Conservation (phyloP, 345 rosid genomes). For the Syzygium oleosum region DNA sequence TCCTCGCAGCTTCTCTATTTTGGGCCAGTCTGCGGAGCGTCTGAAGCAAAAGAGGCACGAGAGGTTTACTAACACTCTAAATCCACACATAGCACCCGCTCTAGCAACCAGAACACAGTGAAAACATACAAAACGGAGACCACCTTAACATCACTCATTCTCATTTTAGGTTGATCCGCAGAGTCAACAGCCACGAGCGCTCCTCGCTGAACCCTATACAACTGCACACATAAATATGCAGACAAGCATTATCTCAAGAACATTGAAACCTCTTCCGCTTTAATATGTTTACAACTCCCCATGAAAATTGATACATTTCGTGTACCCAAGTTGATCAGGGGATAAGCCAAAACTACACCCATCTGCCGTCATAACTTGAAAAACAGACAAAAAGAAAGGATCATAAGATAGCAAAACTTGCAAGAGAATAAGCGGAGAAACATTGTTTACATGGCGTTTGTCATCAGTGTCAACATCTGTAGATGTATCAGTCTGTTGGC, state of each 20-base stretch:
- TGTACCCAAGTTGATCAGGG: neutral
- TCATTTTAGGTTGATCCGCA: constrained; percentile 48
- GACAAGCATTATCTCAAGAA: neutral
- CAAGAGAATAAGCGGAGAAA: neutral
- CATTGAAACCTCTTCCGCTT: neutral
- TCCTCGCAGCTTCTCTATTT: constrained; percentile 96
- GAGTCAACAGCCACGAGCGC: constrained; percentile 41
- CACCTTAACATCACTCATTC: constrained; percentile 63
- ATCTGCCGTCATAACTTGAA: neutral
- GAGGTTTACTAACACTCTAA: neutral
- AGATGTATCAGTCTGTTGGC: constrained; percentile 96
- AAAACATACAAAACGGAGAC: neutral
- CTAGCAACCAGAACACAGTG: neutral
- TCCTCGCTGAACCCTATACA: constrained; percentile 37
- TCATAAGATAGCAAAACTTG: neutral
- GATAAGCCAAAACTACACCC: neutral
- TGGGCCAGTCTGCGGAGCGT: constrained; percentile 80
- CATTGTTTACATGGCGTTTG: constrained; percentile 49
- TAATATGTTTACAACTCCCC: neutral
- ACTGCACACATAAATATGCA: constrained; percentile 9
- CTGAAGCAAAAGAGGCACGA: constrained; percentile 18
- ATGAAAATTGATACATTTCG: neutral
- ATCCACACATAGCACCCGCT: neutral
- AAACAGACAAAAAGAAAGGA: neutral
- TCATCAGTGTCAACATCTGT: constrained; percentile 89